phyloP scores from a whole-genome alignment of 176 grass and related monocot species.

The Aegilops umbellulata region DNA sequence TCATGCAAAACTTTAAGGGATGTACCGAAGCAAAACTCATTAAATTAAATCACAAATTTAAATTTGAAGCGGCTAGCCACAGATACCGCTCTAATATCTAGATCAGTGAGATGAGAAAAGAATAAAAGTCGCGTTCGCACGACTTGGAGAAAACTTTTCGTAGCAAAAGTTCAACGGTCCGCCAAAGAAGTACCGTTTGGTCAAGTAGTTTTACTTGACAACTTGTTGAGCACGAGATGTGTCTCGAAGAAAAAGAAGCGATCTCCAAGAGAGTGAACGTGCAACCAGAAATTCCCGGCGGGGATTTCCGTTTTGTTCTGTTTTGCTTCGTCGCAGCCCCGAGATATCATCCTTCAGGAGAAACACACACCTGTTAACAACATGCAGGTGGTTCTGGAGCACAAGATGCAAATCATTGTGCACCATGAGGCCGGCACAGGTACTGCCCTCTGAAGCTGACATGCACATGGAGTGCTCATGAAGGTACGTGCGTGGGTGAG shows the following conservation, averaged over 20 bases:
- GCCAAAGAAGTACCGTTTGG: background rate
- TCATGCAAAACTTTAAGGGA: no score
- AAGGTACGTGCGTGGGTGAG: background rate
- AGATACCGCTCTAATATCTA: no score
- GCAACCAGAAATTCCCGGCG: background rate
- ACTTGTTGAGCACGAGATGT: background rate
- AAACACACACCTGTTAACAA: background rate
- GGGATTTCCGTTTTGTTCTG: background rate
- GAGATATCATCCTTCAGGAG: background rate
- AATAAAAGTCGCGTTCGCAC: background rate
- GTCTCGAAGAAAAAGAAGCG: background rate
- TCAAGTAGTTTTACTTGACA: background rate
- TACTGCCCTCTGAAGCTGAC: background rate
- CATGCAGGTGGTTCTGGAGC: background rate
- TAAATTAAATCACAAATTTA: no score
- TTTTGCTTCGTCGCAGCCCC: background rate
- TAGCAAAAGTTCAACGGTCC: background rate
- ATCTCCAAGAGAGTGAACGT: background rate
- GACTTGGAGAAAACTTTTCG: background rate
- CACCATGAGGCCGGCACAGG: background rate
- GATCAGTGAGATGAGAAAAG: no score
- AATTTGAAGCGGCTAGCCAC: no score
- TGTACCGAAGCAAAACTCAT: no score
- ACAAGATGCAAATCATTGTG: background rate
- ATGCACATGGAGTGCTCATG: background rate